Evolutionary conservation across 768 basidiomycete genomes (phyloP).

Genomic region (Floccularia luteovirens): DNA sequence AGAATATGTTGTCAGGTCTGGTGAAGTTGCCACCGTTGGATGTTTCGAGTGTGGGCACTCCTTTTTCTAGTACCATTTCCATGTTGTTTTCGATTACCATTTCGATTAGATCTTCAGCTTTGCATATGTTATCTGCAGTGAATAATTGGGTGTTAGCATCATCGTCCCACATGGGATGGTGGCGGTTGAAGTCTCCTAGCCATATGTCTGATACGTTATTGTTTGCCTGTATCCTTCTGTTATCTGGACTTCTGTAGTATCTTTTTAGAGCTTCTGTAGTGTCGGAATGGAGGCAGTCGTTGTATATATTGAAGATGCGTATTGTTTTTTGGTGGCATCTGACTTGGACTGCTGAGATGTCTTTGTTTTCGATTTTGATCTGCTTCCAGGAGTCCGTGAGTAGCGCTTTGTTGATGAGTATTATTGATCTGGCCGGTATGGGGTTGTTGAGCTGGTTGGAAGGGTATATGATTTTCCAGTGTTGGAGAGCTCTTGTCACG

Average conservation of each 20-base stretch:
- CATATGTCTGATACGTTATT: slow-evolving; percentile 13
- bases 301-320: slow-evolving; percentile 31
- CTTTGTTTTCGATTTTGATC: slow-evolving; percentile 11
- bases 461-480: slow-evolving; percentile 8
- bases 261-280: slow-evolving; percentile 8
- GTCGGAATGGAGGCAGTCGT: slow-evolving; percentile 16
- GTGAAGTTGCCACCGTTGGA: slow-evolving; percentile 21
- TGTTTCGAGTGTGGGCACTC: slow-evolving; percentile 20
- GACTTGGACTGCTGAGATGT: slow-evolving; percentile 18
- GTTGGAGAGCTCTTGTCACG: slow-evolving; percentile 8
- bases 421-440: slow-evolving; percentile 8
- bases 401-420: slow-evolving; percentile 10
- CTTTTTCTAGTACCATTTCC: slow-evolving; percentile 19
- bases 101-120: slow-evolving; percentile 15
- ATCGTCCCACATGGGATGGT: slow-evolving; percentile 30
- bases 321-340: slow-evolving; percentile 9
- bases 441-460: slow-evolving; percentile 2
- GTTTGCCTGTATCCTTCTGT: neutral
- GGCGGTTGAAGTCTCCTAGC: slow-evolving; percentile 32
- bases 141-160: slow-evolving; percentile 12
- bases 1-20: slow-evolving; percentile 32
- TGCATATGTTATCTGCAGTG: slow-evolving; percentile 9
- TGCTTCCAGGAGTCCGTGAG: slow-evolving; percentile 14
- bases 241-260: neutral
- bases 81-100: slow-evolving; percentile 15